Base-by-base conservation (phyloP, 768 basidiomycete genomes). In the Tylopilus sp. region DNA sequence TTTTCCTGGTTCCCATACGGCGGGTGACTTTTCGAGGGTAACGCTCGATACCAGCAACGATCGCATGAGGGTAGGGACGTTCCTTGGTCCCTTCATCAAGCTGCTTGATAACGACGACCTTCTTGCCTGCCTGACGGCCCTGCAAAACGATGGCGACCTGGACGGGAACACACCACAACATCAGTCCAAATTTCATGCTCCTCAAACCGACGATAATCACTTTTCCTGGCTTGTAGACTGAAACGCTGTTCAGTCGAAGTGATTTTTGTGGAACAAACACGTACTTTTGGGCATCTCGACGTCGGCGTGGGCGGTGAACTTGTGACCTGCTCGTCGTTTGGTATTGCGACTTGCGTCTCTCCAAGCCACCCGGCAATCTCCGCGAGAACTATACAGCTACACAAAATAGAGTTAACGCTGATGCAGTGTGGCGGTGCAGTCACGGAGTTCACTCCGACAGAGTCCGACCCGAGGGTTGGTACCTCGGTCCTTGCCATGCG, bases 91-190 rank as follows among this genome's bases (percentile, higher is more conserved):
- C 95, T 72, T 98, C 97, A 71, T 99, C 97, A 58, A 86, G 71
- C 75, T 98, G 96, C 78, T 95, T 97, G 76, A 99, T 93, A 62
- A 98, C 90, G 57, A 99, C 96, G 63, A 98, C 96, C 82, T 99
- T 99, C 81, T 92, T 93, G 70, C 97, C 97, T 61, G 97, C 97
- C 74, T 98, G 97, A 71, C 97, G 94, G 71, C 97, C 97, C 77
- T 94, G 91, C 71, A 98, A 91, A 74, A 98, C 85, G 77, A 98
- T 94, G 62, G 92, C 92, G 64, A 95, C 92, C 90, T 92, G 59
- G 5, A 17, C 13, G 21, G 37, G 19, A 21, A 21, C 37, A 37
- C 26, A 36, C 13, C 40, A 36, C 36, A 25, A 22, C 14, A 42
- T 63, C 47, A 52, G 49, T 36, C 41, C 31, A 40, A n/a, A 28